Evolutionary conservation across 1,284 basidiomycete genomes (phyloP).

Genomic region (Pyrrhoderma noxium): DNA sequence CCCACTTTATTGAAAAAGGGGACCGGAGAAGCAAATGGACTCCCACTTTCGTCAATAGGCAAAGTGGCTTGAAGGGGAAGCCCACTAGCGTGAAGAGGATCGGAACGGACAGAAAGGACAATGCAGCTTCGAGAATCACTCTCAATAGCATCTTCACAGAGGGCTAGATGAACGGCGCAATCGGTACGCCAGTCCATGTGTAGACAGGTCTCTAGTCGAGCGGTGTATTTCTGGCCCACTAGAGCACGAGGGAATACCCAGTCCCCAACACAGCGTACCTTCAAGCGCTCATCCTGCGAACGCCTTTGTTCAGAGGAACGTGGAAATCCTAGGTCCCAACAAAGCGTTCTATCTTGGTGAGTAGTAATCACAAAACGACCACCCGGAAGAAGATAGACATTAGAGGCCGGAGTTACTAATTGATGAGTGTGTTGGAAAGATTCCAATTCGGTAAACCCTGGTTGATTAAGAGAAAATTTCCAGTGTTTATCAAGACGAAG

Average conservation of each 20-base stretch:
- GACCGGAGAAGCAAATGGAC: slow-evolving; percentile 5
- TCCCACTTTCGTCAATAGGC: neutral
- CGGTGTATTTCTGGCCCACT: neutral
- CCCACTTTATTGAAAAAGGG: slow-evolving; percentile 3
- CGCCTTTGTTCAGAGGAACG: neutral
- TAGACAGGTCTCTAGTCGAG: neutral
- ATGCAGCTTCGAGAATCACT: neutral
- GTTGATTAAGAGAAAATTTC: neutral
- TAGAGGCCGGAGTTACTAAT: neutral
- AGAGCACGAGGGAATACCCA: neutral
- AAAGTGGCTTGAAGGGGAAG: neutral
- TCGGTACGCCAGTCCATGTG: neutral
- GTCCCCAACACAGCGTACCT: slow-evolving; percentile 4
- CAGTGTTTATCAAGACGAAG: slow-evolving; percentile 13
- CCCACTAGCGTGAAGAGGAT: slow-evolving; percentile 1
- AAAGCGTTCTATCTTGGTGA: slow-evolving; percentile 7
- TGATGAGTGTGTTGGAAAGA: neutral
- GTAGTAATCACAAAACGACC: slow-evolving; percentile 8
- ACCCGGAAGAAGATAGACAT: slow-evolving; percentile 11
- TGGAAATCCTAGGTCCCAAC: slow-evolving; percentile 15
- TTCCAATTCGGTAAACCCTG: neutral
- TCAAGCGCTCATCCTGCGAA: neutral
- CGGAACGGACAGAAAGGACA: slow-evolving; percentile 5
- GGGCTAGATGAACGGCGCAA: neutral
- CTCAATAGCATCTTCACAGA: neutral